phyloP scores from a whole-genome alignment of 805 yeast genomes.

The Metschnikowia rubicola region DNA sequence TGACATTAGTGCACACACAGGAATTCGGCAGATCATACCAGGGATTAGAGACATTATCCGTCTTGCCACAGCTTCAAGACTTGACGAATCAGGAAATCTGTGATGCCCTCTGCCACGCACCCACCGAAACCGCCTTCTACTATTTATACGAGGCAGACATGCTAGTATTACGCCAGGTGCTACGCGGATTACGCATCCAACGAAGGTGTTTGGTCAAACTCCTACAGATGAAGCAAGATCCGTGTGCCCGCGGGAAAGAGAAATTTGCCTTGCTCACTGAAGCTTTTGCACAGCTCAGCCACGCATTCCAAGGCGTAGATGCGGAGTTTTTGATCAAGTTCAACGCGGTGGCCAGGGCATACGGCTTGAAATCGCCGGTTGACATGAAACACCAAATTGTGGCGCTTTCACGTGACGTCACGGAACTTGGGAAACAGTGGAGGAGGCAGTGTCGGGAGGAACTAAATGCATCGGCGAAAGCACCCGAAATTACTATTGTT shows the following conservation, averaged over 20 bases:
- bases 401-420: not conserved
- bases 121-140: not conserved
- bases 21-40: too few species aligned
- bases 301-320: constrained; percentile 2
- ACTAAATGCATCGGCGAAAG: too few species aligned
- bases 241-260: not conserved
- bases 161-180: constrained; percentile 4
- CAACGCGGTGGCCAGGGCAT: not conserved
- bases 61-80: not conserved
- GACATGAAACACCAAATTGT: not conserved
- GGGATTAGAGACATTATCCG: too few species aligned
- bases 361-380: not conserved
- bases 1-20: too few species aligned
- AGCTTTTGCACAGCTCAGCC: not conserved
- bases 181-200: not conserved
- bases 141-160: constrained; percentile 4
- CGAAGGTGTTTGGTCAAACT: not conserved
- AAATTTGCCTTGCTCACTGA: not conserved
- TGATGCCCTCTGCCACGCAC: constrained; percentile 2
- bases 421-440: not conserved
- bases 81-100: not conserved
- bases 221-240: not conserved
- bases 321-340: not conserved
- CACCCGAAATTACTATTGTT: too few species aligned
- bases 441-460: too few species aligned